Base-by-base conservation (phyloP, 495 filamentous ascomycete species). In the Hypoxylon trugodes region DNA sequence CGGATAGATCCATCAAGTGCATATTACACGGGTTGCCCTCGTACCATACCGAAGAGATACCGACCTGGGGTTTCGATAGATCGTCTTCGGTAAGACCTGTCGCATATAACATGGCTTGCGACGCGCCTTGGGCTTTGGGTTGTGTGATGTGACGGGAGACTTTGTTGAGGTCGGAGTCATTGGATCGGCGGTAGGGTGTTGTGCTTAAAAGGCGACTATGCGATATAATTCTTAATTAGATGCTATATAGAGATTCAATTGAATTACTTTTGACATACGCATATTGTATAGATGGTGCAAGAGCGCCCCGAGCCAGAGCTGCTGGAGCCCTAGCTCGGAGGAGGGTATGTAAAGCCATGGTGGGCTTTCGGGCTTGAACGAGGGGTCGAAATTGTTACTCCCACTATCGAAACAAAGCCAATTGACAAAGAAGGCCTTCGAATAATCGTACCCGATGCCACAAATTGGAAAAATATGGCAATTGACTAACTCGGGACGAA, bases 11-110 rank as follows among this genome's bases (percentile, higher is more conserved):
- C 61, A 98, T 81, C 52, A 98, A 83, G 78, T 98, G 95, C 95
- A 97, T 98, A 80, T 98, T 98, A 82, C 95, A 98, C 4, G 95
- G 95, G 78, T 98, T 98, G 15, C 95, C 95, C 36, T 90, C 85
- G 76, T 91, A 96, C 89, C 89, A 87, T 25, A 86, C 82, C 1
- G 95, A 98, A 16, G 93, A 96, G 70, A 98, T 98, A 51, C 95
- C 95, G 37, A 98, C 90, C 77, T 98, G 95, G 26, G 95, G 88
- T 77, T 97, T 97, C 77, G 84, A 85, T 87, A 98, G 89, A 74
- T 97, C 95, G 38, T 83, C 82, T 61, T 92, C 87, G 10, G 77
- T 84, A 70, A 98, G 75, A 51, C 95, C 95, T 7, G 93, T 96
- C 65, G 90, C 95, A 81, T 97, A 98, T 38, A 98, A 83, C 95